phyloP scores from a whole-genome alignment of 2,329 filamentous ascomycete genomes.

The Paradendryphiella salina region DNA sequence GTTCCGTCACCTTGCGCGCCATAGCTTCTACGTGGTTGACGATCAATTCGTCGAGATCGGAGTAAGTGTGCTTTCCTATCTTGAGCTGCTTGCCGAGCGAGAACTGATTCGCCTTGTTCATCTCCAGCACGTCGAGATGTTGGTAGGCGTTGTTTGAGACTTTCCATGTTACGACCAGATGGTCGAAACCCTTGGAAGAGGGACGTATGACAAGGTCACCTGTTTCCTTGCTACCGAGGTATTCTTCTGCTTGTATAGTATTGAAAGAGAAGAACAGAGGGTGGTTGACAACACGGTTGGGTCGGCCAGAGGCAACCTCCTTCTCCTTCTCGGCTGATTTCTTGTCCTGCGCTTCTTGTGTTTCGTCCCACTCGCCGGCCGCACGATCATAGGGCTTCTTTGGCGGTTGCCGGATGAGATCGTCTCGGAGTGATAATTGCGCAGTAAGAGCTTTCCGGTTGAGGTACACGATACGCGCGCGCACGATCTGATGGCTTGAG shows the following conservation, averaged over 20 bases:
- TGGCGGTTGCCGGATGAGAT: slow-evolving; percentile 68
- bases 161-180: slow-evolving; percentile 97
- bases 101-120: slow-evolving; percentile 97
- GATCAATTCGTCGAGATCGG: slow-evolving; percentile 94
- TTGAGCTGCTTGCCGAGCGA: slow-evolving; percentile 84
- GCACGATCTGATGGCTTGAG: slow-evolving; percentile 77
- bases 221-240: slow-evolving; percentile 78
- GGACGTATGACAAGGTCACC: slow-evolving; percentile 95
- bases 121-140: slow-evolving; percentile 93
- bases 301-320: slow-evolving; percentile 80
- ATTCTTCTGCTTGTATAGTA: slow-evolving; percentile 88
- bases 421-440: slow-evolving; percentile 82
- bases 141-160: slow-evolving; percentile 95
- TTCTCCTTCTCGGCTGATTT: slow-evolving; percentile 79
- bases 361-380: slow-evolving; percentile 83
- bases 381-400: slow-evolving; percentile 63
- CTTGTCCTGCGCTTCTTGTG: slow-evolving; percentile 77
- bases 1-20: slow-evolving; percentile 95
- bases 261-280: slow-evolving; percentile 95
- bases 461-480: slow-evolving; percentile 83
- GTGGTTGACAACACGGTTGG: slow-evolving; percentile 95
- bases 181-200: slow-evolving; percentile 92
- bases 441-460: slow-evolving; percentile 84
- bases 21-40: slow-evolving; percentile 97
- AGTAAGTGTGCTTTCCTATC: slow-evolving; percentile 89